Conservation (phyloP, 345 rosid genomes). For the Aquilaria sinensis region DNA sequence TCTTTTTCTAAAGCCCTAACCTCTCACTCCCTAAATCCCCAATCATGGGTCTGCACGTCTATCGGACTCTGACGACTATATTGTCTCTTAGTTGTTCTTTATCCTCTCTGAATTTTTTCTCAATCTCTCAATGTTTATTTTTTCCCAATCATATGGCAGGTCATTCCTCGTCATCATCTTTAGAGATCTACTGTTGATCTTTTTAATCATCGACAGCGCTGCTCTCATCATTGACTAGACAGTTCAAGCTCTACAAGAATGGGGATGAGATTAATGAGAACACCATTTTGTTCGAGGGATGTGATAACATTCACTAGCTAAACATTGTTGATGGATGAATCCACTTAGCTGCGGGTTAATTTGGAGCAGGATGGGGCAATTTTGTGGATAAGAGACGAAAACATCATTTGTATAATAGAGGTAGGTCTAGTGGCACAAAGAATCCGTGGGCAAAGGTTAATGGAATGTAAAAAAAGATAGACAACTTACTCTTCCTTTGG, state of each 20-base stretch:
- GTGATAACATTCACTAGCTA: constrained; percentile 93
- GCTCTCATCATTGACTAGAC: neutral
- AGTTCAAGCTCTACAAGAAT: constrained; percentile 42
- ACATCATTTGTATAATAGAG: no score
- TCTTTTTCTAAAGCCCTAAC: no score
- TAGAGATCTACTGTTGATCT: constrained; percentile 17
- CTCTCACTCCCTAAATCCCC: neutral
- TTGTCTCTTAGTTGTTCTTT: constrained; percentile 26
- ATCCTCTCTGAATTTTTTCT: constrained; percentile 3
- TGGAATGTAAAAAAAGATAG: no score
- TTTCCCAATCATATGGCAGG: constrained; percentile 2
- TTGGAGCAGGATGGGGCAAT: no score
- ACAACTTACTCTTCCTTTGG: no score
- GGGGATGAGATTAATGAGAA: constrained; percentile 71
- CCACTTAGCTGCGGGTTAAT: no score
- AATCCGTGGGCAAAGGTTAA: no score
- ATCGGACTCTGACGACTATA: constrained; percentile 37
- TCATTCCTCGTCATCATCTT: neutral
- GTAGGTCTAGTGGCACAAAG: no score
- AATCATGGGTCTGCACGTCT: constrained; percentile 41
- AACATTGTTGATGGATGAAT: constrained; percentile 47
- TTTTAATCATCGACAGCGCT: constrained; percentile 18
- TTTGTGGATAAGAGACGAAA: no score
- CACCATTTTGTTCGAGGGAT: constrained; percentile 71
- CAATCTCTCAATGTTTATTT: neutral